Percentiles rank a stretch among this genome's conserved stretches.
phyloP scores from a whole-genome alignment of 371 early-diverging fungal genomes.

The Thermomucor indicae-seudaticae region DNA sequence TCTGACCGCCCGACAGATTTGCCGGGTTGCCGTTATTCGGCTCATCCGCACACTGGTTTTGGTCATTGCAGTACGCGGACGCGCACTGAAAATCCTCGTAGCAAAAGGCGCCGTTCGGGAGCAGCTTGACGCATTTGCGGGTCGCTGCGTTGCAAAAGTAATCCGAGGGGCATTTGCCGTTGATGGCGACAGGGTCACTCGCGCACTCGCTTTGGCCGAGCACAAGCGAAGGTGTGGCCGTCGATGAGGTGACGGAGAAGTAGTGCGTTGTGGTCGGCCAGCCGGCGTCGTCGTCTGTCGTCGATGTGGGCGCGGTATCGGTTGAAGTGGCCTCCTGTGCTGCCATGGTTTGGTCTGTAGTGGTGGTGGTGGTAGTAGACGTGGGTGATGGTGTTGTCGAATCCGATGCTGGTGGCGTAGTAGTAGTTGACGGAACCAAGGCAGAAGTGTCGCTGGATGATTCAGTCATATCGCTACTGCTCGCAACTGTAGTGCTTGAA shows the following conservation, averaged over 20 bases:
- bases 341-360: background rate
- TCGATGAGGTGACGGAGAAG: conserved; percentile 26
- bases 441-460: too few species aligned
- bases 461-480: too few species aligned
- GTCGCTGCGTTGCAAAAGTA: conserved; percentile 31
- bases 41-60: conserved; percentile 1
- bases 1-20: conserved; percentile 20
- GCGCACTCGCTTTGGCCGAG: conserved; percentile 23
- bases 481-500: too few species aligned
- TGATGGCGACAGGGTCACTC: conserved; percentile 14
- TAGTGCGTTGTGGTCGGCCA: conserved; percentile 1
- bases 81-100: conserved; percentile 29
- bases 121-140: conserved; percentile 10
- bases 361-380: background rate
- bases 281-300: background rate
- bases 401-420: too few species aligned
- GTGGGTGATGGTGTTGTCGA: too few species aligned
- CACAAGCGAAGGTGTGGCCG: conserved; percentile 27
- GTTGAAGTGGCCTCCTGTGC: background rate
- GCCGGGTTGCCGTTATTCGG: background rate
- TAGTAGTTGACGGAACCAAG: too few species aligned
- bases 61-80: conserved; percentile 17
- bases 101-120: conserved; percentile 9
- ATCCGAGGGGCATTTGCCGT: conserved; percentile 16
- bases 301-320: background rate